These are phyloP conservation scores for Lachancea waltii DNA, from an alignment of 805 yeast species.

Conservation along the genomic window DNA sequence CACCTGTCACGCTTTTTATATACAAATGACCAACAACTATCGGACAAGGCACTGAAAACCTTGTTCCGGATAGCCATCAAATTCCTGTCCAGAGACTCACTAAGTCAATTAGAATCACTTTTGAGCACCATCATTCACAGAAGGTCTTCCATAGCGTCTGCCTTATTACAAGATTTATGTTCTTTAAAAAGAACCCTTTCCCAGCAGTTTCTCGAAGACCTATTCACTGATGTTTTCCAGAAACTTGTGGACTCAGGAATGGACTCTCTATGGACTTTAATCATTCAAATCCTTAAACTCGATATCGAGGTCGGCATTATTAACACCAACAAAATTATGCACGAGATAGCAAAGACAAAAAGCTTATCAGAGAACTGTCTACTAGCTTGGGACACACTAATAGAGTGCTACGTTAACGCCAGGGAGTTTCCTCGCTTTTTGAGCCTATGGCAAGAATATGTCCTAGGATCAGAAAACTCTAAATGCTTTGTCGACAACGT, in stretches of 20 bases:
- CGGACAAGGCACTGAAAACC: slow-evolving; percentile 9
- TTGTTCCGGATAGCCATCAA: slow-evolving; percentile 21
- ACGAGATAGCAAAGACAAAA: slow-evolving; percentile 10
- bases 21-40: slow-evolving; percentile 9
- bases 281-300: slow-evolving; percentile 43
- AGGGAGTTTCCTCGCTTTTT: slow-evolving; percentile 52
- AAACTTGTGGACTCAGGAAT: slow-evolving; percentile 2
- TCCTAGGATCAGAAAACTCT: slow-evolving; percentile 8
- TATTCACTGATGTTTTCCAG: slow-evolving; percentile 16
- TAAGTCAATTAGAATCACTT: slow-evolving; percentile 39
- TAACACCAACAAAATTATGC: slow-evolving; percentile 25
- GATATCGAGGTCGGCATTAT: slow-evolving; percentile 55
- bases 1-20: slow-evolving; percentile 20
- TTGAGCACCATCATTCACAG: slow-evolving; percentile 38
- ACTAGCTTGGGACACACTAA: slow-evolving; percentile 30
- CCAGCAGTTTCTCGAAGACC: slow-evolving; percentile 39
- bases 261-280: slow-evolving; percentile 36
- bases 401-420: slow-evolving; percentile 45
- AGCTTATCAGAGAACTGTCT: slow-evolving; percentile 7
- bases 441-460: slow-evolving; percentile 37
- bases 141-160: slow-evolving; percentile 38
- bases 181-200: slow-evolving; percentile 48
- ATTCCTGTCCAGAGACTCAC: slow-evolving; percentile 20
- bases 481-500: slow-evolving; percentile 19
- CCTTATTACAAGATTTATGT: slow-evolving; percentile 42